Conservation (phyloP, 148 eudicot genomes). For the Rhododendron simsii region DNA sequence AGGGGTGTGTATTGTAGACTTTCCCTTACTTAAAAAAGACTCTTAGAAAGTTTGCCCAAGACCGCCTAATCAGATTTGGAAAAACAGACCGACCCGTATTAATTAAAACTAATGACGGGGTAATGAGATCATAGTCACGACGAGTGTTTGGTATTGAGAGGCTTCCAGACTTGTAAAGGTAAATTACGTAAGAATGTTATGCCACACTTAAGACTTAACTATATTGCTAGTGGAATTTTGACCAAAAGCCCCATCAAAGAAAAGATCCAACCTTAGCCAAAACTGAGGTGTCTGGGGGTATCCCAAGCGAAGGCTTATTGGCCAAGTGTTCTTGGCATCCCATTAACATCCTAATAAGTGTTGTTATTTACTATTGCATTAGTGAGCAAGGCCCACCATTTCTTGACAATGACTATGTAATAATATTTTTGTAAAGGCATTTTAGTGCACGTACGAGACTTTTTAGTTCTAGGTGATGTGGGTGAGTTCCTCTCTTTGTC, state of each 20-base stretch:
- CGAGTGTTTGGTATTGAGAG: background rate
- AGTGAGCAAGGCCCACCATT: background rate
- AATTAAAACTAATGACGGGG: background rate
- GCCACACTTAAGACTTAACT: background rate
- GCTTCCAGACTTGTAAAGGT: background rate
- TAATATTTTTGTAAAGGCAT: background rate
- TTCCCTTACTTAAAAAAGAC: no score
- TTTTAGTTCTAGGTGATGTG: background rate
- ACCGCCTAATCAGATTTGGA: background rate
- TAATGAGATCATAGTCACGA: background rate
- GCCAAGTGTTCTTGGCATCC: background rate
- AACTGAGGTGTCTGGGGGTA: background rate
- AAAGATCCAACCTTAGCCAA: constrained; percentile 2
- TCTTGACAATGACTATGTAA: background rate
- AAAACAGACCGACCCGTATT: background rate
- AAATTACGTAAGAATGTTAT: background rate
- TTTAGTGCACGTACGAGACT: background rate
- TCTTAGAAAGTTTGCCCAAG: no score
- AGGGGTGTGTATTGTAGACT: no score
- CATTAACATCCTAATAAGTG: background rate
- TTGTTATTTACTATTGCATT: background rate
- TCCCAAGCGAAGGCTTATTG: background rate
- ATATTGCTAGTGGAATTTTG: constrained; percentile 7
- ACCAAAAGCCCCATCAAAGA: background rate
- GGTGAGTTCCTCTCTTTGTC: background rate